phyloP scores from a whole-genome alignment of 352 stramenopile genomes.

The Globisporangium megalacanthum region DNA sequence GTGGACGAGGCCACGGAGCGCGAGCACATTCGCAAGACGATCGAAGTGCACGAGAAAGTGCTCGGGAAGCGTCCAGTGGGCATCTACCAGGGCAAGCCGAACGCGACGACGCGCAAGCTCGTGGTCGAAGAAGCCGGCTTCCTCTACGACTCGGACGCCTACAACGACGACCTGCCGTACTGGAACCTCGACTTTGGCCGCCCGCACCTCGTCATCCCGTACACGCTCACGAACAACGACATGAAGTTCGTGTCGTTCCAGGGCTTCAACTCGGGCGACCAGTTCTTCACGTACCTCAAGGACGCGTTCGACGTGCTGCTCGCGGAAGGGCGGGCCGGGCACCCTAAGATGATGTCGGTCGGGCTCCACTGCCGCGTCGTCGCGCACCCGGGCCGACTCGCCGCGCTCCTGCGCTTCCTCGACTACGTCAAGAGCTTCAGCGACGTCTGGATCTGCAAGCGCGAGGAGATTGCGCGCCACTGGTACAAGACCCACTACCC shows the following conservation, averaged over 20 bases:
- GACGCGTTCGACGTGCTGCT: conserved; percentile 85
- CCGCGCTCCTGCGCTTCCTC: conserved; percentile 90
- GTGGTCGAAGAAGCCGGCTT: conserved; percentile 93
- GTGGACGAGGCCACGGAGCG: conserved; percentile 88
- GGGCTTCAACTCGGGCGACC: conserved; percentile 89
- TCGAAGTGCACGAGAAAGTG: conserved; percentile 89
- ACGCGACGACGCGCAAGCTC: conserved; percentile 87
- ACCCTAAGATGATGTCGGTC: conserved; percentile 95
- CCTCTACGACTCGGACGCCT: conserved; percentile 94
- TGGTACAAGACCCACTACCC: conserved; percentile 91
- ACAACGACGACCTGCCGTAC: conserved; percentile 95
- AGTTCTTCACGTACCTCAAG: conserved; percentile 94
- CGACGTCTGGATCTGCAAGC: conserved; percentile 90
- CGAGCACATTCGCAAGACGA: conserved; percentile 90
- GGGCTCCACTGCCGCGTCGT: conserved; percentile 92
- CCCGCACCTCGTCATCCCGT: conserved; percentile 94
- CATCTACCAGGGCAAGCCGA: conserved; percentile 96
- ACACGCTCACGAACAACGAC: conserved; percentile 95
- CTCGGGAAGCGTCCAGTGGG: conserved; percentile 87
- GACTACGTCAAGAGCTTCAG: conserved; percentile 89
- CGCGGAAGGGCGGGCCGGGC: conserved; percentile 82
- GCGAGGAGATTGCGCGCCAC: conserved; percentile 93
- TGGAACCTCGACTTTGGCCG: conserved; percentile 88
- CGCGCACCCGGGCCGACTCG: conserved; percentile 84
- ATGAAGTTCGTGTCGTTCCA: conserved; percentile 93